These are phyloP conservation scores for Aureobasidium pullulans DNA, from an alignment of 2,329 filamentous ascomycete species.

Conservation along the genomic window DNA sequence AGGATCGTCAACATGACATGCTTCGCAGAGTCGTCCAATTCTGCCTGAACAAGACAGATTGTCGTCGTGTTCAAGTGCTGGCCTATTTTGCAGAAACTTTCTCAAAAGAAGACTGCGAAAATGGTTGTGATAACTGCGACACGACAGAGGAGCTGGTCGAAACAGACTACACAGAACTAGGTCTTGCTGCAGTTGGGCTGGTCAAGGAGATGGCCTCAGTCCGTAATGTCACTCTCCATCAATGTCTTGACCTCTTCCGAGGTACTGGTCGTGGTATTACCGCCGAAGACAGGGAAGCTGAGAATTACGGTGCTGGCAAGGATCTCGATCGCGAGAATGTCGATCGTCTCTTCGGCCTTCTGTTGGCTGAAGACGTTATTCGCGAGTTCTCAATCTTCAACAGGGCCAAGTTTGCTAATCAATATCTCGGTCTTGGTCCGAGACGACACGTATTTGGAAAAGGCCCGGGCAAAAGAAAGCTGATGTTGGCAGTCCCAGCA, in stretches of 20 bases:
- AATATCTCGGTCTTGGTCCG: slow-evolving; percentile 56
- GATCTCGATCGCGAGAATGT: slow-evolving; percentile 66
- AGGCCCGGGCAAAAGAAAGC: slow-evolving; percentile 29
- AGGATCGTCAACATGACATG: slow-evolving; percentile 77
- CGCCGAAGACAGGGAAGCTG: slow-evolving; percentile 41
- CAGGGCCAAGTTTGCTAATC: slow-evolving; percentile 55
- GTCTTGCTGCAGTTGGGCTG: slow-evolving; percentile 61
- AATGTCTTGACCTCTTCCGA: slow-evolving; percentile 77
- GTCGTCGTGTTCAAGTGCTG: slow-evolving; percentile 78
- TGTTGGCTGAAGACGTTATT: slow-evolving; percentile 68
- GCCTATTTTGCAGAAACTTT: slow-evolving; percentile 93
- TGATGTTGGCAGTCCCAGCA: slow-evolving; percentile 48
- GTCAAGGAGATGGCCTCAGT: slow-evolving; percentile 47
- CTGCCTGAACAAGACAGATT: slow-evolving; percentile 83
- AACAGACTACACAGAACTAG: slow-evolving; percentile 70
- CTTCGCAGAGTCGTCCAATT: slow-evolving; percentile 76
- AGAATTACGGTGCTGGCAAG: slow-evolving; percentile 61
- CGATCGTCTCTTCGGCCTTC: slow-evolving; percentile 72
- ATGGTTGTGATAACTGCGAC: slow-evolving; percentile 82
- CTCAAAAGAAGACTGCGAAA: slow-evolving; percentile 59
- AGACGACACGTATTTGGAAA: slow-evolving; percentile 40
- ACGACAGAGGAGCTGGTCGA: slow-evolving; percentile 63
- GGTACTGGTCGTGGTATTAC: slow-evolving; percentile 57
- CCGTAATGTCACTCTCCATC: slow-evolving; percentile 59
- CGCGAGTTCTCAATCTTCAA: slow-evolving; percentile 62